Base-by-base conservation (phyloP, 2,329 filamentous ascomycete species). In the Passalora sequoiae region DNA sequence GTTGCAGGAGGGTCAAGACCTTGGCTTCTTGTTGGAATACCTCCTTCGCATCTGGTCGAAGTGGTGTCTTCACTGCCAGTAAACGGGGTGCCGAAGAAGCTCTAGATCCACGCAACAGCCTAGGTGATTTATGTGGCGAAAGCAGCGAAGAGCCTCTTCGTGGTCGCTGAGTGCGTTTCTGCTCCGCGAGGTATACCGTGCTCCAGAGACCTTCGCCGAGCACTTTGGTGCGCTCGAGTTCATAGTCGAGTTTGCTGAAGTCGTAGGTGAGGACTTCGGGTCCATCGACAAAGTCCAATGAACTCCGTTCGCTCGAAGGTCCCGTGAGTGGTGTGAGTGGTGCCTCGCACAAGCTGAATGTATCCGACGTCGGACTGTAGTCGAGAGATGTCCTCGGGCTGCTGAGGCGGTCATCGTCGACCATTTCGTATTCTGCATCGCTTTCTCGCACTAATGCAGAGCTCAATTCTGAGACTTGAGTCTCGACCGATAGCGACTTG, bases 381-480 rank as follows among this genome's bases (percentile, higher is more conserved):
- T 54, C 49, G 13, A 54, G 10, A 6, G 49, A 52, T 10, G 37
- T 43, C 19, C 47, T 25, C 13, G 44, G 43, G 29, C 45, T 50
- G 5, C 40, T 37, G 9, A 40, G 31, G 2, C 16, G 27, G 6
- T 31, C 35, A n/a, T 52, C 67, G 77, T 56, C 72, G 73, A 54
- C 69, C 64, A 54, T 68, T 41, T 66, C 4, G 67, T 71, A 1
- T 77, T 76, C 44, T 71, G 69, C 49, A 74, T 78, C 54, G 84
- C 84, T 66, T 76, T 83, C 39, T 72, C 94, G 58, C 81, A 86
- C 9, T 84, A 41, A 40, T 22, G 20, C 36, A 19, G 47, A 40
- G 30, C 47, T 54, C 28, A 50, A 24, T 1, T 50, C 38, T 9
- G 44, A 25, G 22, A 41, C 40, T 25, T 48, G 43, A 27, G 40